phyloP scores from a whole-genome alignment of 2,329 filamentous ascomycete species.

The Penicillium oxalicum region DNA sequence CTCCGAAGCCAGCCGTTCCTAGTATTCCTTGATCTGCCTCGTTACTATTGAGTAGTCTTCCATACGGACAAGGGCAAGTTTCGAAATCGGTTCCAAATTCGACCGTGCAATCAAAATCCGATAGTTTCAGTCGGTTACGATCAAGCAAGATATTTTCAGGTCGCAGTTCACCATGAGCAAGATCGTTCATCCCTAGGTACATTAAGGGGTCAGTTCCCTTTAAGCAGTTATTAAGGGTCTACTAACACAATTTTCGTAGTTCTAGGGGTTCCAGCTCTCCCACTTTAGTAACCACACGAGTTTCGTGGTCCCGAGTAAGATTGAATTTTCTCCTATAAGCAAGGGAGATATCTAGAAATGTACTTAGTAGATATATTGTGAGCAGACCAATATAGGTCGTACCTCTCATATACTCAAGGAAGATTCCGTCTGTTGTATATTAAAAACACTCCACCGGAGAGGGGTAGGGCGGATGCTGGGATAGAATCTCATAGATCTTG shows the following conservation, averaged over 20 bases:
- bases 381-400: conserved; percentile 3
- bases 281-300: conserved; percentile 21
- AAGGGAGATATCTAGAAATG: conserved; percentile 18
- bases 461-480: conserved; percentile 16
- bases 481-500: conserved; percentile 21
- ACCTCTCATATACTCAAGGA: conserved; percentile 29
- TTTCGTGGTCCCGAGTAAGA: conserved; percentile 20
- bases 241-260: conserved; percentile 15
- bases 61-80: conserved; percentile 24
- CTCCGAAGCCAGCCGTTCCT: conserved; percentile 21
- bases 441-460: conserved; percentile 24
- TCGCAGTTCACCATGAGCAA: conserved; percentile 29
- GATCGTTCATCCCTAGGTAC: conserved; percentile 23
- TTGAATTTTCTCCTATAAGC: conserved; percentile 23
- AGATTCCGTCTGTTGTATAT: conserved; percentile 20
- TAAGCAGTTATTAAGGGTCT: too few relatives aligned
- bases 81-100: conserved; percentile 23
- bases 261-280: conserved; percentile 23
- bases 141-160: conserved; percentile 30
- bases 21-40: conserved; percentile 17
- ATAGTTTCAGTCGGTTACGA: conserved; percentile 24
- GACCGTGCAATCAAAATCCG: conserved; percentile 27
- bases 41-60: conserved; percentile 22
- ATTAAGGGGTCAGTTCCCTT: too few relatives aligned
- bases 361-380: conserved; percentile 11